A percentile compares a stretch with the other conserved stretches of the same genome.
phyloP scores from a whole-genome alignment of 2,329 filamentous ascomycete genomes.

The Phaeoacremonium minimum region DNA sequence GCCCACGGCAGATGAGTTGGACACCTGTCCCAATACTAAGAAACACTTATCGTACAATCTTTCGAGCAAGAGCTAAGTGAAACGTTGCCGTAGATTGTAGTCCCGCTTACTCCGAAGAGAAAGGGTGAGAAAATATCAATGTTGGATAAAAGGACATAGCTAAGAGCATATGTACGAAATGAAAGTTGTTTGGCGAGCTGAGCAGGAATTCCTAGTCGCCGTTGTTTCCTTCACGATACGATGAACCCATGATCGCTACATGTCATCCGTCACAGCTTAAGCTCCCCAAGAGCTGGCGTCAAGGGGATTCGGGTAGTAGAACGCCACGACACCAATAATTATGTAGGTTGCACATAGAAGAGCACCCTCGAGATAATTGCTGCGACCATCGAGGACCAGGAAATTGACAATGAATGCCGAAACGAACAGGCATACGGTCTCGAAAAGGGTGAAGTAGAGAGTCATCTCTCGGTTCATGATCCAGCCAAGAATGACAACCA shows the following conservation, averaged over 20 bases:
- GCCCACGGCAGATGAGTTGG: constrained; percentile 10
- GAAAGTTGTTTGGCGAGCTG: too few relatives aligned
- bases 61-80: background rate
- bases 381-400: constrained; percentile 77
- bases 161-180: too few relatives aligned
- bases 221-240: background rate
- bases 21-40: constrained; percentile 6
- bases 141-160: too few relatives aligned
- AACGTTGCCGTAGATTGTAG: too few relatives aligned
- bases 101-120: too few relatives aligned
- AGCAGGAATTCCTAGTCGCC: too few relatives aligned
- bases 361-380: constrained; percentile 81
- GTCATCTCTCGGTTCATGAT: constrained; percentile 65
- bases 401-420: constrained; percentile 86
- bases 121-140: too few relatives aligned
- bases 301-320: constrained; percentile 55
- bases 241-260: too few relatives aligned
- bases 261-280: constrained; percentile 2
- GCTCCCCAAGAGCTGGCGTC: constrained; percentile 33
- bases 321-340: constrained; percentile 63
- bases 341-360: constrained; percentile 63
- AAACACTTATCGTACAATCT: background rate
- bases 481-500: constrained; percentile 71
- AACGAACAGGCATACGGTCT: constrained; percentile 82
- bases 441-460: constrained; percentile 83